phyloP scores from a whole-genome alignment of 805 yeast genomes.

The Pichia kluyveri region DNA sequence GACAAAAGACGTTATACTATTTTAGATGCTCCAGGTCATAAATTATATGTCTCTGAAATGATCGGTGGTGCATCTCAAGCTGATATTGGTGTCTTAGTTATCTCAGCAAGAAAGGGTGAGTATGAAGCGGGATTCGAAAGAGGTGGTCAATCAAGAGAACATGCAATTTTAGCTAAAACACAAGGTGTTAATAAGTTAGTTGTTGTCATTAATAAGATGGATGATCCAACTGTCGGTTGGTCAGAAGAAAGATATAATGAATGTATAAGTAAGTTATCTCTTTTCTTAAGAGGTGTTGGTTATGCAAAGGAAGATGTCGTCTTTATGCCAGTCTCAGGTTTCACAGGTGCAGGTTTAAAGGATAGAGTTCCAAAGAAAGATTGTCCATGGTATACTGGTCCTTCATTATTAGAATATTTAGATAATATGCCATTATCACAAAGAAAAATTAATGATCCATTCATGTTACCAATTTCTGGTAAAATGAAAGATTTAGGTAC shows the following conservation, averaged over 20 bases:
- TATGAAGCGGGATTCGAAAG: slow-evolving; percentile 98
- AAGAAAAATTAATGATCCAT: slow-evolving; percentile 89
- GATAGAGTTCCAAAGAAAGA: slow-evolving; percentile 62
- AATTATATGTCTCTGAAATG: slow-evolving; percentile 98
- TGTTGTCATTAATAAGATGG: slow-evolving; percentile 97
- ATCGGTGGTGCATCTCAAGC: slow-evolving; percentile 99
- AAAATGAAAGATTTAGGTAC: slow-evolving; percentile 97
- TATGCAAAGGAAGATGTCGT: slow-evolving; percentile 79
- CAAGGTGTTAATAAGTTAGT: slow-evolving; percentile 94
- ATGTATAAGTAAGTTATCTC: slow-evolving; percentile 75
- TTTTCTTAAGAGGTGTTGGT: slow-evolving; percentile 81
- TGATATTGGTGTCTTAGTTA: slow-evolving; percentile 94
- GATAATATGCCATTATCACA: slow-evolving; percentile 74
- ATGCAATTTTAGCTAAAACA: slow-evolving; percentile 92
- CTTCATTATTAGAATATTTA: slow-evolving; percentile 81
- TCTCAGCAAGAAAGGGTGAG: slow-evolving; percentile 98
- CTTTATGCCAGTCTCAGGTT: slow-evolving; percentile 97
- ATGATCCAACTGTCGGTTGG: slow-evolving; percentile 95
- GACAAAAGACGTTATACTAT: slow-evolving; percentile 96
- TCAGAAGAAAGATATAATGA: slow-evolving; percentile 93
- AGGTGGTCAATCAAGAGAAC: slow-evolving; percentile 99
- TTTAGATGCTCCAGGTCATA: slow-evolving; percentile 99
- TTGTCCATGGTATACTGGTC: slow-evolving; percentile 94
- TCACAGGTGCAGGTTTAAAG: slow-evolving; percentile 93
- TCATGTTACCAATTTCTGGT: slow-evolving; percentile 92